A percentile compares a stretch with the other conserved stretches of the same genome.
Evolutionary conservation across 805 yeast genomes (phyloP).

Genomic region (Vanderwaltozyma yarrowii): DNA sequence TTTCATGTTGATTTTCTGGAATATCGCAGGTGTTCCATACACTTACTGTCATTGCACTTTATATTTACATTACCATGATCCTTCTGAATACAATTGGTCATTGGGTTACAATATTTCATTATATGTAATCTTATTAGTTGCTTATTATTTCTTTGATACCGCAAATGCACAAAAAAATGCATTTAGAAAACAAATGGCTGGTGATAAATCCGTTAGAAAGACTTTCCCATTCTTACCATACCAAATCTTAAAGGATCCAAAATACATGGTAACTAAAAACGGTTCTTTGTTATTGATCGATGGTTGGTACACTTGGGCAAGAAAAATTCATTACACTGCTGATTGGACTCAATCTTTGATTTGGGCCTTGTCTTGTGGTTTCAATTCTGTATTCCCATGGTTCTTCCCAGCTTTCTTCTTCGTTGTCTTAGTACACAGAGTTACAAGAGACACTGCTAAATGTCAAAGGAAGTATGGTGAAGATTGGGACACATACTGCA

Average conservation of each 20-base stretch:
- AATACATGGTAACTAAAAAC: conserved; percentile 70
- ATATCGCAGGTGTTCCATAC: conserved; percentile 97
- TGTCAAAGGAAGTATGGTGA: conserved; percentile 83
- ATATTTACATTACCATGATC: conserved; percentile 73
- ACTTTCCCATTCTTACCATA: conserved; percentile 90
- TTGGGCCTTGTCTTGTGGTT: conserved; percentile 91
- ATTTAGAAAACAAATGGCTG: conserved; percentile 75
- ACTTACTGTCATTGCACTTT: conserved; percentile 93
- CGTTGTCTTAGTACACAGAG: conserved; percentile 79
- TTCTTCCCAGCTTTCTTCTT: conserved; percentile 90
- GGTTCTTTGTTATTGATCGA: conserved; percentile 82
- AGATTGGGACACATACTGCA: conserved; percentile 82
- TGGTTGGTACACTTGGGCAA: conserved; percentile 91
- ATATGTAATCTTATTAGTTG: conserved; percentile 45
- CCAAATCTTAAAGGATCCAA: conserved; percentile 74
- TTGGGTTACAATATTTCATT: conserved; percentile 46
- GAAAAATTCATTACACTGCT: conserved; percentile 92
- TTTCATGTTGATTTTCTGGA: conserved; percentile 98
- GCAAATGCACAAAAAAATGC: conserved; percentile 91
- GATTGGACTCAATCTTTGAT: conserved; percentile 80
- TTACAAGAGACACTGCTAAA: conserved; percentile 75
- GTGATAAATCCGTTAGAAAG: conserved; percentile 66
- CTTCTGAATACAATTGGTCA: conserved; percentile 72
- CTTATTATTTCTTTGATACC: conserved; percentile 91
- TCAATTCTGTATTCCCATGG: conserved; percentile 85